These are phyloP conservation scores for Baorangia bicolor DNA, from an alignment of 768 basidiomycete species.

Conservation along the genomic window DNA sequence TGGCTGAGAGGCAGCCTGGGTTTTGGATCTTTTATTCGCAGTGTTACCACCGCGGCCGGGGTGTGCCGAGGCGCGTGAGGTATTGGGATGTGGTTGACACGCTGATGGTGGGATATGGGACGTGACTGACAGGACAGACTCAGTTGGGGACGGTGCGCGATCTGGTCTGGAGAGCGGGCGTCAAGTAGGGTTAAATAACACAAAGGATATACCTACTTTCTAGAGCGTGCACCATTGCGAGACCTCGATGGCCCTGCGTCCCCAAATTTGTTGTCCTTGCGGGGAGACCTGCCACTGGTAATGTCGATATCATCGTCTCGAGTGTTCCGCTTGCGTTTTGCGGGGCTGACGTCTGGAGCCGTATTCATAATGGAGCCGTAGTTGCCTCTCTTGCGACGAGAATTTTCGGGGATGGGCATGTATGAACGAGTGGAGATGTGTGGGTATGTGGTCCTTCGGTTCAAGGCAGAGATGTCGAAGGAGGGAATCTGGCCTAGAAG, in stretches of 20 bases:
- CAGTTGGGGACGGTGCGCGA: slow-evolving; percentile 66
- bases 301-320: slow-evolving; percentile 67
- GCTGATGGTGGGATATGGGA: slow-evolving; percentile 53
- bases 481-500: slow-evolving; percentile 64
- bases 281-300: slow-evolving; percentile 52
- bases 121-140: slow-evolving; percentile 70
- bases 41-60: slow-evolving; percentile 32
- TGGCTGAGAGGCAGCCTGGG: slow-evolving; percentile 37
- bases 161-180: slow-evolving; percentile 45
- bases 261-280: slow-evolving; percentile 50
- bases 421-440: slow-evolving; percentile 70
- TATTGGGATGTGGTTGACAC: slow-evolving; percentile 26
- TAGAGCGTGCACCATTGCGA: slow-evolving; percentile 53
- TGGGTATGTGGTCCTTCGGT: slow-evolving; percentile 68
- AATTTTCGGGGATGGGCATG: slow-evolving; percentile 69
- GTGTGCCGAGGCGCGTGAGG: slow-evolving; percentile 30
- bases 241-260: slow-evolving; percentile 46
- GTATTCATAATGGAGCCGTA: slow-evolving; percentile 54
- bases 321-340: slow-evolving; percentile 57
- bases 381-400: slow-evolving; percentile 57
- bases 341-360: slow-evolving; percentile 56
- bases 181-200: not conserved
- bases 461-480: slow-evolving; percentile 56
- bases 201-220: slow-evolving; percentile 49
- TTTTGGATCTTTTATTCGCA: slow-evolving; percentile 44